phyloP scores from a whole-genome alignment of 2,329 filamentous ascomycete genomes.

The Cordyceps militaris region DNA sequence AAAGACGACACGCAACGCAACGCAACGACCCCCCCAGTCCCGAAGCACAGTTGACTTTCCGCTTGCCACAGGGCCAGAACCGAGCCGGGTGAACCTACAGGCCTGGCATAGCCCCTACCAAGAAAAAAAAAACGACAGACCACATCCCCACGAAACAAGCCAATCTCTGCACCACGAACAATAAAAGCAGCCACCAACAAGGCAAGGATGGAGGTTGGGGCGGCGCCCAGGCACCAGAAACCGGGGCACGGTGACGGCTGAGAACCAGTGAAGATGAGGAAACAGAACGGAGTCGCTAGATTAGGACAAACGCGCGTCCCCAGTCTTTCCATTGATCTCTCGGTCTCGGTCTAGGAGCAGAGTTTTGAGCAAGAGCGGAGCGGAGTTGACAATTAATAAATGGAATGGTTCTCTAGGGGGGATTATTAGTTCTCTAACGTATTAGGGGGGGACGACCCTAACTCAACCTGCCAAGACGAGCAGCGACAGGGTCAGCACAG shows the following conservation, averaged over 20 bases:
- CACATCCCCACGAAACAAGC: background rate
- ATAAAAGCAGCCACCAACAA: background rate
- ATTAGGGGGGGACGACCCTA: background rate
- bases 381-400: background rate
- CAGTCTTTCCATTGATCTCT: background rate
- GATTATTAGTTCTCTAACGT: too few species aligned
- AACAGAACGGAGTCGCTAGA: background rate
- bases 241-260: background rate
- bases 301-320: slow-evolving; percentile 9
- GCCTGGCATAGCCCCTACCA: too few species aligned
- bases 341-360: background rate
- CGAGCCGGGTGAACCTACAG: too few species aligned
- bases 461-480: background rate
- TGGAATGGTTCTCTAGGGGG: too few species aligned
- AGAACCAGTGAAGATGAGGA: background rate
- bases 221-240: background rate
- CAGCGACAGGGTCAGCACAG: background rate
- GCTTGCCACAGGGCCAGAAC: background rate
- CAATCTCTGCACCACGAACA: background rate
- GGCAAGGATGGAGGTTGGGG: background rate
- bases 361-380: background rate
- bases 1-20: background rate
- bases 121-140: background rate
- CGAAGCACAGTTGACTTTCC: background rate
- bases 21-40: background rate